A percentile compares a stretch with the other conserved stretches of the same genome.
phyloP scores from a whole-genome alignment of 306 rosid species.

The Notholithocarpus densiflorus region DNA sequence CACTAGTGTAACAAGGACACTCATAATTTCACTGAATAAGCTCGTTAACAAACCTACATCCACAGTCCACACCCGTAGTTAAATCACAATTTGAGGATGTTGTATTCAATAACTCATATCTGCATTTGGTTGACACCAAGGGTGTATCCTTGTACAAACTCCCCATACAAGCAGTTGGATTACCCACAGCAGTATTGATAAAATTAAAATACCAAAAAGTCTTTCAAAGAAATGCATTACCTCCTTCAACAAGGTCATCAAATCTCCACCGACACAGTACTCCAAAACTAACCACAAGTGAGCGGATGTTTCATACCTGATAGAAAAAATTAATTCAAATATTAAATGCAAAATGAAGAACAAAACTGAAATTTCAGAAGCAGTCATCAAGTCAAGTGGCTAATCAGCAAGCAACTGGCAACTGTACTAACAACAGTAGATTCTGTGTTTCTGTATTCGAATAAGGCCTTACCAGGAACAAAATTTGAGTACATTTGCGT shows the following conservation, averaged over 20 bases:
- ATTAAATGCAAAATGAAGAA: no score
- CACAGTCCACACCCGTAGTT: not conserved
- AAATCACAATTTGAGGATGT: not conserved
- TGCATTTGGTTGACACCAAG: not conserved
- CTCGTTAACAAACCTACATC: not conserved
- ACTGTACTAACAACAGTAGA: not conserved
- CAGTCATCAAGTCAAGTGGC: not conserved
- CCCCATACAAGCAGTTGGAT: not conserved
- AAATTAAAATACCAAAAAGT: not conserved
- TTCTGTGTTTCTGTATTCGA: not conserved
- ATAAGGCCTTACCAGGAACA: conserved; percentile 59
- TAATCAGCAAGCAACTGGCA: not conserved
- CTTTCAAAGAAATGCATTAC: conserved; percentile 31
- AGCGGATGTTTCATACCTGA: conserved; percentile 97
- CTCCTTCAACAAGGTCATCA: conserved; percentile 81
- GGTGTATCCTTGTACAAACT: not conserved
- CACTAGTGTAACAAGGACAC: not conserved
- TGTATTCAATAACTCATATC: not conserved
- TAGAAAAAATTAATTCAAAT: not conserved
- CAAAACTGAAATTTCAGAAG: not conserved
- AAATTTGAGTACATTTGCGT: conserved; percentile 74
- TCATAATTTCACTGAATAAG: not conserved
- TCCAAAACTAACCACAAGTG: conserved; percentile 96
- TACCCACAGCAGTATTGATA: not conserved
- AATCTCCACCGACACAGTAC: conserved; percentile 95